A percentile compares a stretch with the other conserved stretches of the same genome.
These are phyloP conservation scores for Chimonanthus salicifolius DNA, from an alignment of 164 flowering plant genomes.

Conservation along the genomic window DNA sequence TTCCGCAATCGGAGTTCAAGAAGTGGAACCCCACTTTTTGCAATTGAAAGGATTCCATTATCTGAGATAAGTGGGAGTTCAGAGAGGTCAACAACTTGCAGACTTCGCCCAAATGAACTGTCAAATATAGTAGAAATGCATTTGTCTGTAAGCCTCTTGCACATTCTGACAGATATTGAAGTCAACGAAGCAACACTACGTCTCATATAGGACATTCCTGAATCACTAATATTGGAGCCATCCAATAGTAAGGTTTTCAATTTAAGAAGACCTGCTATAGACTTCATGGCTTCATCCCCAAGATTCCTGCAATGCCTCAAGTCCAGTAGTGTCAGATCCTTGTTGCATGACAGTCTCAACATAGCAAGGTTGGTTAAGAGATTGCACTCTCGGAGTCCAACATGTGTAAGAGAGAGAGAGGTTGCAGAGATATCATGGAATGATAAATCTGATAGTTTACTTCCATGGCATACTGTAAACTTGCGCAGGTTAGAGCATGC, in stretches of 20 bases:
- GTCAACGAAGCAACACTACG: conserved; percentile 41
- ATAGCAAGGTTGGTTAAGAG: conserved; percentile 66
- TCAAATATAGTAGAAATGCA: conserved; percentile 61
- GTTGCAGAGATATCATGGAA: conserved; percentile 91
- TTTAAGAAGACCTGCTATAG: conserved; percentile 53
- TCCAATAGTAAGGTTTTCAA: conserved; percentile 62
- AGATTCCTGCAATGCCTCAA: conserved; percentile 74
- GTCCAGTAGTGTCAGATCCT: conserved; percentile 60
- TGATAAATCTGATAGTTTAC: conserved; percentile 71
- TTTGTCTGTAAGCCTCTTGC: conserved; percentile 78
- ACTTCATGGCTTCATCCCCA: conserved; percentile 75
- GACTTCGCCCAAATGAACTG: conserved; percentile 33
- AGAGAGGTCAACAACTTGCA: conserved; percentile 75
- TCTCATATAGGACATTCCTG: conserved; percentile 53
- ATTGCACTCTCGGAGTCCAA: conserved; percentile 80
- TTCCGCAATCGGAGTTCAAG: conserved; percentile 69
- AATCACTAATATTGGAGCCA: conserved; percentile 70
- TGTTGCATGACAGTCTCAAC: conserved; percentile 51
- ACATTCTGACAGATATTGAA: conserved; percentile 72
- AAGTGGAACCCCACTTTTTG: conserved; percentile 46
- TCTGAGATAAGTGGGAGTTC: conserved; percentile 68
- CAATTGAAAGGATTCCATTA: conserved; percentile 55
- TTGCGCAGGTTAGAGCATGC: conserved; percentile 65
- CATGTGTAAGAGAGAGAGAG: conserved; percentile 69
- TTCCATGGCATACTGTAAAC: conserved; percentile 65